Evolutionary conservation across 163 green algal genomes (phyloP).

Genomic region (Chlamydomonas reinhardtii): DNA sequence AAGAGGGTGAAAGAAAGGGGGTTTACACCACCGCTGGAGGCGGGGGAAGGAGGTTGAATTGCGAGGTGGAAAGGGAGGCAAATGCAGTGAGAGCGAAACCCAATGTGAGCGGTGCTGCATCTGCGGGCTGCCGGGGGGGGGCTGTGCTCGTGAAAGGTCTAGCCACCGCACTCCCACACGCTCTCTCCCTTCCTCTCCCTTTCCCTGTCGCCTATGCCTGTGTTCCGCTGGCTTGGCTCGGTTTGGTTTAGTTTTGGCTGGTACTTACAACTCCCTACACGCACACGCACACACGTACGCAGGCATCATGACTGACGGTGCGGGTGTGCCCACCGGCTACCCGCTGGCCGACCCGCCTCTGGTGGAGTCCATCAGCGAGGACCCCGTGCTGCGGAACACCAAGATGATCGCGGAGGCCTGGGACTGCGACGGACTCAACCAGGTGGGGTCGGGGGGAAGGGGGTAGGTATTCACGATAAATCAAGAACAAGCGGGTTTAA

Average conservation of each 20-base stretch:
- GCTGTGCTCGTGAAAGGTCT: too few species aligned
- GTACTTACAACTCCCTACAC: background rate
- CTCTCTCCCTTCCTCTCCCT: too few species aligned
- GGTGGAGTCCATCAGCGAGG: slow-evolving; percentile 92
- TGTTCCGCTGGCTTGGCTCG: too few species aligned
- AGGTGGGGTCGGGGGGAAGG: slow-evolving; percentile 65
- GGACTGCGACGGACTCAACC: slow-evolving; percentile 97
- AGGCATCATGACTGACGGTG: slow-evolving; percentile 83
- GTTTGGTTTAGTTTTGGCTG: too few species aligned
- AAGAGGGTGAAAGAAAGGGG: background rate
- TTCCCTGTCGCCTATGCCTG: too few species aligned
- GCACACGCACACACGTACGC: background rate
- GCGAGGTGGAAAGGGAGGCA: background rate
- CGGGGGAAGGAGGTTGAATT: background rate
- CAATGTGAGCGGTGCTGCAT: too few species aligned
- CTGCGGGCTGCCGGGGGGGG: too few species aligned
- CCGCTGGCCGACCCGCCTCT: slow-evolving; percentile 91
- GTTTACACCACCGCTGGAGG: too few species aligned
- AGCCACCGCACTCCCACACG: too few species aligned
- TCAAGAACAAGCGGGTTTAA: too few species aligned
- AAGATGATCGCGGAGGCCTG: slow-evolving; percentile 99
- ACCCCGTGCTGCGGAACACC: slow-evolving; percentile 90
- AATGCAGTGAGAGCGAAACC: too few species aligned
- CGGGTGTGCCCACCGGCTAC: slow-evolving; percentile 86
- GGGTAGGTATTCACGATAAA: background rate